phyloP scores from a whole-genome alignment of 176 grass and related monocot species.

The Luzula sylvatica region DNA sequence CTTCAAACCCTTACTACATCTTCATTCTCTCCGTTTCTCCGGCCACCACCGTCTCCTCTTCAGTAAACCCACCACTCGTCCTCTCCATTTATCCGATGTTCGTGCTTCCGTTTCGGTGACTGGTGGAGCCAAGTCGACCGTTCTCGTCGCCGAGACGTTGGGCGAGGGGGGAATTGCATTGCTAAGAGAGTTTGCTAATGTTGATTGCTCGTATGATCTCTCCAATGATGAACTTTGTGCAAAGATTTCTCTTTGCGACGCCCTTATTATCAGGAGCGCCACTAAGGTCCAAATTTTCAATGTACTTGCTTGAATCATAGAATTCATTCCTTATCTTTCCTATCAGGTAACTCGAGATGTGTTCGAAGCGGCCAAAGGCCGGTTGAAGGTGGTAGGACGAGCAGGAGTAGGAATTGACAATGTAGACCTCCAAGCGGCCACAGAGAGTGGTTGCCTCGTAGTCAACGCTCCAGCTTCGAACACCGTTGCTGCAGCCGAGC shows the following conservation, averaged over 20 bases:
- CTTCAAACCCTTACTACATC: neutral
- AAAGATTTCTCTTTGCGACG: conserved; percentile 68
- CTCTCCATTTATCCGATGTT: neutral
- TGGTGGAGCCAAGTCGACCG: conserved; percentile 27
- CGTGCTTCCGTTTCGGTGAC: neutral
- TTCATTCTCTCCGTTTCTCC: neutral
- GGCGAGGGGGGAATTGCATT: conserved; percentile 37
- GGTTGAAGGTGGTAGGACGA: conserved; percentile 55
- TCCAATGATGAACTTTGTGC: conserved; percentile 61
- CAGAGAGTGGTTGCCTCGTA: conserved; percentile 68
- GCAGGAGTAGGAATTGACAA: conserved; percentile 88
- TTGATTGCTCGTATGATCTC: conserved; percentile 83
- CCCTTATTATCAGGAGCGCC: conserved; percentile 63
- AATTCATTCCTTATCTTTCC: neutral
- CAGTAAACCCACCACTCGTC: neutral
- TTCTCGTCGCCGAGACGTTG: conserved; percentile 70
- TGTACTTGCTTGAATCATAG: neutral
- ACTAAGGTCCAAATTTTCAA: conserved; percentile 3
- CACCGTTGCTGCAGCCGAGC: conserved; percentile 73
- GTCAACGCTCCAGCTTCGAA: conserved; percentile 82
- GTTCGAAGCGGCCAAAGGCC: conserved; percentile 65
- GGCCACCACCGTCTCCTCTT: neutral
- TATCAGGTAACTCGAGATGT: conserved; percentile 62
- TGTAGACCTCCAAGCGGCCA: conserved; percentile 86
- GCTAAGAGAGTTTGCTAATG: conserved; percentile 46